phyloP scores from a whole-genome alignment of 1,284 basidiomycete species.

The Inonotus obliquus region DNA sequence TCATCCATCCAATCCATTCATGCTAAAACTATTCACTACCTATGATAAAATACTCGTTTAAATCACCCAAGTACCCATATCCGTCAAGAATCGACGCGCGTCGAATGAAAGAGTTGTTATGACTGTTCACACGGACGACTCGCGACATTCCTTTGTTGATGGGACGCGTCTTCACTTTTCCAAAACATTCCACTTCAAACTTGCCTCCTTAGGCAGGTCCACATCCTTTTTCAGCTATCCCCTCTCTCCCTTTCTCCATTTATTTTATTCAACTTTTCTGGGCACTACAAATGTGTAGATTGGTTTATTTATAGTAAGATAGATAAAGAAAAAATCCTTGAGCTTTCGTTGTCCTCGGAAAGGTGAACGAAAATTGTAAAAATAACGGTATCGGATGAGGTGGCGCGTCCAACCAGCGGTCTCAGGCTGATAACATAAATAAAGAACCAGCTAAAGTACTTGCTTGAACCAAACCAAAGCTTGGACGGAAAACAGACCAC shows the following conservation, averaged over 20 bases:
- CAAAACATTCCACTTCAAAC: slow-evolving; percentile 3
- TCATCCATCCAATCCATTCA: not conserved
- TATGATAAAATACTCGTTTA: not conserved
- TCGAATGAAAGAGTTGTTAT: not conserved
- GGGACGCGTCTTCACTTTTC: not conserved
- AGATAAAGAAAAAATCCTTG: too few relatives aligned
- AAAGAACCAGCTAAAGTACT: too few relatives aligned
- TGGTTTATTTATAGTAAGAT: not conserved
- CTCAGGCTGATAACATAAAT: too few relatives aligned
- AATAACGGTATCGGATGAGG: too few relatives aligned
- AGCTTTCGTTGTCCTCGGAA: too few relatives aligned
- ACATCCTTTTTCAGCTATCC: not conserved
- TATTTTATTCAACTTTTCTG: not conserved
- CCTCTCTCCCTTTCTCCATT: not conserved
- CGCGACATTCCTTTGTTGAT: too few relatives aligned
- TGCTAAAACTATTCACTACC: not conserved
- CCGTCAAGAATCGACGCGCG: not conserved
- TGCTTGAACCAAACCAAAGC: too few relatives aligned
- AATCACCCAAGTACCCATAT: not conserved
- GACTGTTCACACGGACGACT: not conserved
- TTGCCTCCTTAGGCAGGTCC: slow-evolving; percentile 7
- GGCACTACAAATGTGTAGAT: not conserved
- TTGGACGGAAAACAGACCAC: too few relatives aligned
- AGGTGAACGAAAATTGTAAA: too few relatives aligned
- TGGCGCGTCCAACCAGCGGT: too few relatives aligned